Percentiles rank a stretch among this genome's conserved stretches.
phyloP scores from a whole-genome alignment of 1,284 basidiomycete genomes.

The Trametes versicolor region DNA sequence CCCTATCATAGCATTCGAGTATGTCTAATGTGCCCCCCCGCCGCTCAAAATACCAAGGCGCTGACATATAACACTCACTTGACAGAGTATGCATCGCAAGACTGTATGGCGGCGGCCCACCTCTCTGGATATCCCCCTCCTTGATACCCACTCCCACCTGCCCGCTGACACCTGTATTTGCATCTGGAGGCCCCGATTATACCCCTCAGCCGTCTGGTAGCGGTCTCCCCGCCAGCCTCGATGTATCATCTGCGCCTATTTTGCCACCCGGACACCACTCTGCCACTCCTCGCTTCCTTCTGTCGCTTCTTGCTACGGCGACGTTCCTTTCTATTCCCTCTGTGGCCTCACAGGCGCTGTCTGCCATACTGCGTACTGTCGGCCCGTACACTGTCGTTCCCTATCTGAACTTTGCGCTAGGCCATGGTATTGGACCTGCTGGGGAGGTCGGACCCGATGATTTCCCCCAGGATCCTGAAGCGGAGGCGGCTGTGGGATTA shows the following conservation, averaged over 20 bases:
- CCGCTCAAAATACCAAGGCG: neutral
- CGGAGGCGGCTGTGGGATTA: slow-evolving; percentile 71
- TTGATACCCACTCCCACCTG: slow-evolving; percentile 71
- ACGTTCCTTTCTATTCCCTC: slow-evolving; percentile 88
- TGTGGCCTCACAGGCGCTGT: slow-evolving; percentile 79
- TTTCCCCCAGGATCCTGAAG: slow-evolving; percentile 56
- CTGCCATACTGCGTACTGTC: slow-evolving; percentile 77
- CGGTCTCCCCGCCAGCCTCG: slow-evolving; percentile 39
- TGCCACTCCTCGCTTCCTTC: slow-evolving; percentile 83
- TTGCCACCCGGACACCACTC: slow-evolving; percentile 69
- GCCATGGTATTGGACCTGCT: slow-evolving; percentile 69
- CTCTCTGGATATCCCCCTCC: slow-evolving; percentile 71
- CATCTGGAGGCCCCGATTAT: slow-evolving; percentile 34
- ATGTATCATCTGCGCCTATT: slow-evolving; percentile 38
- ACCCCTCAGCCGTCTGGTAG: slow-evolving; percentile 35
- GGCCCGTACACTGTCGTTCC: slow-evolving; percentile 82
- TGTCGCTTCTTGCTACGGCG: slow-evolving; percentile 88
- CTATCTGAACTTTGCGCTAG: slow-evolving; percentile 88
- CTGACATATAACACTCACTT: neutral
- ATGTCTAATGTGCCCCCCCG: slow-evolving; percentile 32
- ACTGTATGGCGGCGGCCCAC: slow-evolving; percentile 88
- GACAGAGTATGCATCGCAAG: slow-evolving; percentile 82
- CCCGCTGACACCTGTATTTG: slow-evolving; percentile 77
- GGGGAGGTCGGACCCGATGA: slow-evolving; percentile 41
- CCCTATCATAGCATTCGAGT: slow-evolving; percentile 50